Percentiles rank a stretch among this genome's conserved stretches.
phyloP scores from a whole-genome alignment of 441 rosid genomes.

The Metrosideros polymorpha region DNA sequence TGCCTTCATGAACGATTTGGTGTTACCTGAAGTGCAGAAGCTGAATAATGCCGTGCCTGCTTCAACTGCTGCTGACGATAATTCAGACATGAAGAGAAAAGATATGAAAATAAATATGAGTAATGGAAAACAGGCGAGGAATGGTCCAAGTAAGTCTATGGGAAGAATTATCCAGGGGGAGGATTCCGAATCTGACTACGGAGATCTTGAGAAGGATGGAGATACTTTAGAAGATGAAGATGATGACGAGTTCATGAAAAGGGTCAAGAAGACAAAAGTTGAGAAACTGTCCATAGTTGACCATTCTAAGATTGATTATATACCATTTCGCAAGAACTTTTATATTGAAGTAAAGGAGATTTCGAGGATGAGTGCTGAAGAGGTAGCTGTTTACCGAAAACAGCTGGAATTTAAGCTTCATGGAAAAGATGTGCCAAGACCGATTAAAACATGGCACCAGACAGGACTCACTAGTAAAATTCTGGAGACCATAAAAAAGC shows the following conservation, averaged over 20 bases:
- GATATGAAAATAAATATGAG: conserved; percentile 23
- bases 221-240: conserved; percentile 72
- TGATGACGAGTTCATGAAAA: conserved; percentile 90
- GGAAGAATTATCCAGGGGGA: conserved; percentile 94
- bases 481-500: conserved; percentile 81
- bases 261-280: conserved; percentile 96
- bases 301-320: conserved; percentile 76
- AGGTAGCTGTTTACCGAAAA: conserved; percentile 69
- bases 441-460: conserved; percentile 89
- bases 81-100: conserved; percentile 15
- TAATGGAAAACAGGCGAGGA: conserved; percentile 34
- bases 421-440: conserved; percentile 84
- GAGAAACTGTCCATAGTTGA: conserved; percentile 84
- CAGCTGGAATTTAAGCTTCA: conserved; percentile 66
- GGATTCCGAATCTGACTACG: conserved; percentile 77
- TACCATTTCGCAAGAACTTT: conserved; percentile 62
- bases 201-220: conserved; percentile 49
- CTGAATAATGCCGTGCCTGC: conserved; percentile 30
- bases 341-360: conserved; percentile 87
- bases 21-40: conserved; percentile 86
- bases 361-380: conserved; percentile 64
- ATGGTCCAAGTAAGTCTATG: conserved; percentile 38
- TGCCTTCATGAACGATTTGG: conserved; percentile 76
- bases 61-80: conserved; percentile 13
- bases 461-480: conserved; percentile 77